phyloP scores from a whole-genome alignment of 495 filamentous ascomycete species.

The Mycothermus thermophilus region DNA sequence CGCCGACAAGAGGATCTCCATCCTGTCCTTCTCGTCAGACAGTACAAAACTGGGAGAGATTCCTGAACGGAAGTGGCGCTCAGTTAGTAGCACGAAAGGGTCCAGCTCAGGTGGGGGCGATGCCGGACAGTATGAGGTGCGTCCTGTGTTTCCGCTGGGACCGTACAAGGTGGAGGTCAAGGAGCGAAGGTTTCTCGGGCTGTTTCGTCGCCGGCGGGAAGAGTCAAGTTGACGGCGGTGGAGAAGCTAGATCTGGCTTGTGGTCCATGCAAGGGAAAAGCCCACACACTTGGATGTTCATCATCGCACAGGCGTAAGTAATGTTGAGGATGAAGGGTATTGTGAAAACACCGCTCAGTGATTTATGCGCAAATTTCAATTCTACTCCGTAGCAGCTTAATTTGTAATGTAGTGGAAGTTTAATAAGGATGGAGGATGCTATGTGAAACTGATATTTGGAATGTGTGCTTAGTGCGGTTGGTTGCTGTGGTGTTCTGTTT shows the following conservation, averaged over 20 bases:
- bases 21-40: constrained; percentile 18
- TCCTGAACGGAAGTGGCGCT: constrained; percentile 15
- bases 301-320: too few species aligned
- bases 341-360: too few species aligned
- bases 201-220: constrained; percentile 13
- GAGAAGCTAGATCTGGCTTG: too few species aligned
- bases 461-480: too few species aligned
- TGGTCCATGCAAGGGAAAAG: too few species aligned
- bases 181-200: constrained; percentile 16
- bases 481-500: neutral
- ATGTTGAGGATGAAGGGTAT: too few species aligned
- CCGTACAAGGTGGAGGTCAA: constrained; percentile 18
- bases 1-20: constrained; percentile 18
- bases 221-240: neutral
- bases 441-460: too few species aligned
- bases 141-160: constrained; percentile 17
- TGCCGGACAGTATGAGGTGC: constrained; percentile 21
- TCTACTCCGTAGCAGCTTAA: too few species aligned
- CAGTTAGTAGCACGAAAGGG: constrained; percentile 4
- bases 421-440: too few species aligned
- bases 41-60: constrained; percentile 28
- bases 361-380: too few species aligned
- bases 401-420: too few species aligned
- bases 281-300: too few species aligned
- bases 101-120: constrained; percentile 9